Base-by-base conservation (phyloP, 805 yeast species). In the Yamadazyma endophytica region DNA sequence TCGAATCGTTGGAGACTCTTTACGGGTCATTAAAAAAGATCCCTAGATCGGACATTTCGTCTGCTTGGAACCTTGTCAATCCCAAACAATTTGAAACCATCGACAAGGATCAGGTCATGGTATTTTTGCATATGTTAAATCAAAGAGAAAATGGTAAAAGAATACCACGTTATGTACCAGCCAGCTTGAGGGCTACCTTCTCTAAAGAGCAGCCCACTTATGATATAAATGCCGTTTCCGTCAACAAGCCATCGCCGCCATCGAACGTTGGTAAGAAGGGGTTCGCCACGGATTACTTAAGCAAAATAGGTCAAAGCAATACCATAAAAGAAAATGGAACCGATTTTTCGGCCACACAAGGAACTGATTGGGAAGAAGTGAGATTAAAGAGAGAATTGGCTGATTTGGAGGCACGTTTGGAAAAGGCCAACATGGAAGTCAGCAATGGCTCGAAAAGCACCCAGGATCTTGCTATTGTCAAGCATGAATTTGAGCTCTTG, bases 11-110 rank as follows among this genome's bases (percentile, higher is more conserved):
- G 36, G 62, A 73, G 8, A 81, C 74, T 18, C 67, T 92, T 26
- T 90, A 86, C 58, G 55, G 68, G 23, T 75, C 87, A 13, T 72
- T 90, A 35, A 56, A 61, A 20, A 76, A 76, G 39, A 84, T 92
- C 9, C 96, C 97, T 8, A 74, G 78, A 33, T 73, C 89, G 4
- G 98, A 89, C 55, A 70, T 88, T 5, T 75, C 88, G 17, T 80
- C 84, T 28, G 95, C 96, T 2, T 92, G 98, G 97, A 87, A 86
- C 55, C 64, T 92, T 36, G 95, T 92, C 32, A 92, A 92, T 50
- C 97, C 98, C 8, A 82, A 84, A 49, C 79, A 82, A 33, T 77
- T 78, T 31, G 86, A 81, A 49, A 82, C 95, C 7, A 88, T 92
- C 40, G 97, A 89, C 56, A 88, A 83, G 48, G 97, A 92, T 59